Evolutionary conservation across 768 basidiomycete species (phyloP).

Genomic region (Auricularia heimuer): DNA sequence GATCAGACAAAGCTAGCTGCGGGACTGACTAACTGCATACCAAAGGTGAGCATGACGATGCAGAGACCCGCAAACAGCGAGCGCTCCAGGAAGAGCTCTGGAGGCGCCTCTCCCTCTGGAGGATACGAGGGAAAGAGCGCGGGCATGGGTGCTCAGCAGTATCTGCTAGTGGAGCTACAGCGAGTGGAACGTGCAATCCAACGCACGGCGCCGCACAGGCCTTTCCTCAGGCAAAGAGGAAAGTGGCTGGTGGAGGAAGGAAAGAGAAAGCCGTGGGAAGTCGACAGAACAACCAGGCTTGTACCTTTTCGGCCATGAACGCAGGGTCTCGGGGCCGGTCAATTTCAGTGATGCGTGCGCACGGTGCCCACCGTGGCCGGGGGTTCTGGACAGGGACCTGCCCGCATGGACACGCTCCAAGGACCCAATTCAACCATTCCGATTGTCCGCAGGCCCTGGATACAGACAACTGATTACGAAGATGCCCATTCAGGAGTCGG

Average conservation of each 20-base stretch:
- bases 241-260: background rate
- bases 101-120: background rate
- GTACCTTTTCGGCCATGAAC: too few relatives aligned
- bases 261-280: background rate
- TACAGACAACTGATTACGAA: too few relatives aligned
- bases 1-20: background rate
- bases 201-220: too few relatives aligned
- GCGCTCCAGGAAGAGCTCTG: background rate
- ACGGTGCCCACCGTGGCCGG: too few relatives aligned
- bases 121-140: background rate
- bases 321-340: too few relatives aligned
- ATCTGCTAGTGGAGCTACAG: background rate
- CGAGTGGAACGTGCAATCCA: too few relatives aligned
- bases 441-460: too few relatives aligned
- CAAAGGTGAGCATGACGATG: background rate
- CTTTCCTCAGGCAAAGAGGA: background rate
- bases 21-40: background rate
- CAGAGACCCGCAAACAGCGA: background rate
- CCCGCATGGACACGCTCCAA: too few relatives aligned
- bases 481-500: too few relatives aligned
- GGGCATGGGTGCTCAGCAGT: background rate
- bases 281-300: background rate
- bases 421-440: too few relatives aligned
- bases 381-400: too few relatives aligned
- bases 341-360: too few relatives aligned